Percentiles rank a stretch among this genome's conserved stretches.
Conservation (phyloP, 352 stramenopile species). For the Globisporangium carolinianum region DNA sequence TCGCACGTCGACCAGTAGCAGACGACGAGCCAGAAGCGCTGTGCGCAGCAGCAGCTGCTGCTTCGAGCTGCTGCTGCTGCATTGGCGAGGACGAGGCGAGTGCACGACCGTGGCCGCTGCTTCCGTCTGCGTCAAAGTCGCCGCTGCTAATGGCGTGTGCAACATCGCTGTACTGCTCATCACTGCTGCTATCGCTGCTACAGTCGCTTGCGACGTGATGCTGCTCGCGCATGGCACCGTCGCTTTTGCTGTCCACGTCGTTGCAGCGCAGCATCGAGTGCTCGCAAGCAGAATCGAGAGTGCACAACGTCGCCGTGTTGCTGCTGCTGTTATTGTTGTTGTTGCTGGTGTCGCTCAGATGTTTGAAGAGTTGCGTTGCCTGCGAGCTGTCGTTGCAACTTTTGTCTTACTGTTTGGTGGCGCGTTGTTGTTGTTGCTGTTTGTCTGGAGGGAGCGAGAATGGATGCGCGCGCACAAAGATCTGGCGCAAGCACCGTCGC, state of each 20-base stretch:
- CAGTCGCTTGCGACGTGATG: neutral
- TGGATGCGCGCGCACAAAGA: conserved; percentile 2
- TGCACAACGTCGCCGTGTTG: neutral
- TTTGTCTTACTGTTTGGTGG: too few species aligned
- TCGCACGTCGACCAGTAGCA: neutral
- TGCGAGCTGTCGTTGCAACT: too few species aligned
- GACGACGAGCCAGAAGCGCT: neutral
- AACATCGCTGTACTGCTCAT: neutral
- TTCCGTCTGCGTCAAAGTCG: neutral
- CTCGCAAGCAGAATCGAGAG: neutral
- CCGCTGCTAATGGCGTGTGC: neutral
- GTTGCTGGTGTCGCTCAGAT: neutral
- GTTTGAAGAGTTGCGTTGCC: too few species aligned
- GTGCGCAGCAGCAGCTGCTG: neutral
- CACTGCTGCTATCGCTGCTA: neutral
- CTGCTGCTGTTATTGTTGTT: conserved; percentile 1
- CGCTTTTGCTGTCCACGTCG: neutral
- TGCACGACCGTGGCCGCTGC: neutral
- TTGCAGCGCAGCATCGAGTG: neutral
- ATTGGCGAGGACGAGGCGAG: neutral
- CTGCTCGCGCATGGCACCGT: neutral
- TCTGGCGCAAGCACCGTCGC: neutral
- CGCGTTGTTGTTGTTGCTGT: too few species aligned
- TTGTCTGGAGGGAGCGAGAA: too few species aligned
- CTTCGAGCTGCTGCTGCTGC: neutral